These are phyloP conservation scores for Erythrobasidium hasegawianum DNA, from an alignment of 1,284 basidiomycete genomes.

Conservation along the genomic window DNA sequence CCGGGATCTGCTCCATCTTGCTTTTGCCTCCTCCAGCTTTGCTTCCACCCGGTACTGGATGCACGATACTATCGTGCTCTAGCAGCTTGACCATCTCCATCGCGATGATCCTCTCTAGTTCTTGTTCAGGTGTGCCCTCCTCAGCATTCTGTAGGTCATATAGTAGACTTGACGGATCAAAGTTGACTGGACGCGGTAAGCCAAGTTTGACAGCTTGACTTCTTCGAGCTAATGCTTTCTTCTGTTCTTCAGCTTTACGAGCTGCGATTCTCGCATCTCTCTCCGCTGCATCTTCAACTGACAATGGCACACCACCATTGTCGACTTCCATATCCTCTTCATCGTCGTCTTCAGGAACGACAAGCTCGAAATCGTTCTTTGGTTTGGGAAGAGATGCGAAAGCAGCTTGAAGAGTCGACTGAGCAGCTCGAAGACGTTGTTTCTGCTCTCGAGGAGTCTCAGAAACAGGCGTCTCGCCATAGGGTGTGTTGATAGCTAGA, in stretches of 20 bases:
- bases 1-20: slow-evolving; percentile 74
- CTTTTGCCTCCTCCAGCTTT: slow-evolving; percentile 68
- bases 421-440: slow-evolving; percentile 60
- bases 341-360: slow-evolving; percentile 78
- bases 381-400: slow-evolving; percentile 84
- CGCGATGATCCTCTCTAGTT: slow-evolving; percentile 64
- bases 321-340: slow-evolving; percentile 48
- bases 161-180: slow-evolving; percentile 67
- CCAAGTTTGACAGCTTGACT: slow-evolving; percentile 75
- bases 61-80: slow-evolving; percentile 79
- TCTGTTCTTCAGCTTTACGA: slow-evolving; percentile 70
- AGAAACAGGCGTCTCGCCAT: slow-evolving; percentile 51
- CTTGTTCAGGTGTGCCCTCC: slow-evolving; percentile 49
- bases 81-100: slow-evolving; percentile 74
- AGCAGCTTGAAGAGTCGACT: slow-evolving; percentile 70
- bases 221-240: slow-evolving; percentile 70
- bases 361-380: slow-evolving; percentile 95
- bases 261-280: slow-evolving; percentile 74
- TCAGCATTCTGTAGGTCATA: slow-evolving; percentile 59
- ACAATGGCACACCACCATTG: slow-evolving; percentile 44
- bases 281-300: slow-evolving; percentile 86
- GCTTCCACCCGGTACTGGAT: slow-evolving; percentile 81
- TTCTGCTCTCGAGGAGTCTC: slow-evolving; percentile 73
- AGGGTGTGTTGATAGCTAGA: slow-evolving; percentile 74
- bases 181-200: slow-evolving; percentile 79